Evolutionary conservation across 1,284 basidiomycete genomes (phyloP).

Genomic region (Rhizoctonia solani): DNA sequence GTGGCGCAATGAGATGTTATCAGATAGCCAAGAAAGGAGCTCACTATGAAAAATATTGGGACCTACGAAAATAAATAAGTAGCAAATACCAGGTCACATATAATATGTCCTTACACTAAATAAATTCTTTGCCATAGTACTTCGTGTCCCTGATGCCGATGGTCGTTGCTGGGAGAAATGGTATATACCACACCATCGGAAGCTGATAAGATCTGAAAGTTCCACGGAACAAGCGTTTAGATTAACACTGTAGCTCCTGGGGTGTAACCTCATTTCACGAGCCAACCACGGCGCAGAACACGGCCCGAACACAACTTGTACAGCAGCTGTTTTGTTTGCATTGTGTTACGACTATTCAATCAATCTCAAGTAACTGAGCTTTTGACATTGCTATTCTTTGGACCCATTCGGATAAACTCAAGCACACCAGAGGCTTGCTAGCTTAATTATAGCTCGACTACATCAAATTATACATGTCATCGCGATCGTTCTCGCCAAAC

Average conservation of each 20-base stretch:
- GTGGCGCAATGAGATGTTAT: constrained; percentile 22
- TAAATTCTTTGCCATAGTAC: constrained; percentile 23
- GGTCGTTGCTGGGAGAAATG: constrained; percentile 1
- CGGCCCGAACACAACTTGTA: background rate
- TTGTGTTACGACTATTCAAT: too few species aligned
- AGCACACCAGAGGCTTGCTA: too few species aligned
- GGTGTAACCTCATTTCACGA: constrained; percentile 3
- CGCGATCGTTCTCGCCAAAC: background rate
- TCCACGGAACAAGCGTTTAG: constrained; percentile 26
- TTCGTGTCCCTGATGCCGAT: background rate
- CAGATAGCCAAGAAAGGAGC: constrained; percentile 15
- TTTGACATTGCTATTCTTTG: background rate
- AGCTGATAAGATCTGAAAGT: constrained; percentile 16
- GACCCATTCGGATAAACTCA: background rate
- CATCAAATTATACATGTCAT: background rate
- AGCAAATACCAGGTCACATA: background rate
- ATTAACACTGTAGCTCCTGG: background rate
- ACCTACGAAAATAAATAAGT: constrained; percentile 52
- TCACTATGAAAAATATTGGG: constrained; percentile 80
- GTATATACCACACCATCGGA: background rate
- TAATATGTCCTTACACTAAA: constrained; percentile 2
- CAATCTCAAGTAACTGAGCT: too few species aligned
- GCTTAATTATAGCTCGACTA: background rate
- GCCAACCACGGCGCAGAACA: background rate
- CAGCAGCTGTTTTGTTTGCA: too few species aligned